phyloP scores from a whole-genome alignment of 805 yeast species.

The Wickerhamiella parazyma region DNA sequence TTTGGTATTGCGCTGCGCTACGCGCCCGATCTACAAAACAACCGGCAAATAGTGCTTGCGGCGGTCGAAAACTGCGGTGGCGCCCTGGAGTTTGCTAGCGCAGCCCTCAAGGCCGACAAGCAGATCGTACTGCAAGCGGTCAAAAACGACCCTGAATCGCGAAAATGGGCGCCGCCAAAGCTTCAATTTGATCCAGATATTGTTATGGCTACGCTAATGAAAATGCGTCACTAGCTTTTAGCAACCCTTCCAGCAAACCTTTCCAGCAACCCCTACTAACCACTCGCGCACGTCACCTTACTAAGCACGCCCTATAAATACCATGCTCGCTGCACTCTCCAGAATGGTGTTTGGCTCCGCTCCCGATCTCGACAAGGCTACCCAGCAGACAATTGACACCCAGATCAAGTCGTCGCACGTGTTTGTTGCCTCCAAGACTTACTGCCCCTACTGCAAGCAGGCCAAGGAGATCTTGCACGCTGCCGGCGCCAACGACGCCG shows the following conservation, averaged over 20 bases:
- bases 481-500: constrained; percentile 26
- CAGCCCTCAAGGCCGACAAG: neutral
- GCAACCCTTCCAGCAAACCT: too few species aligned
- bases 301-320: neutral
- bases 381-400: constrained; percentile 33
- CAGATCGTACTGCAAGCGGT: constrained; percentile 5
- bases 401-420: constrained; percentile 52
- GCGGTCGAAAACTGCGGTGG: constrained; percentile 3
- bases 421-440: constrained; percentile 72
- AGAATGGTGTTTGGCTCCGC: neutral
- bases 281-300: too few species aligned
- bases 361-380: neutral
- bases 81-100: constrained; percentile 4
- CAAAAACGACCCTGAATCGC: neutral
- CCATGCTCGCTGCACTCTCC: neutral
- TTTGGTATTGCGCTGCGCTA: constrained; percentile 2
- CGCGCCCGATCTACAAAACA: constrained; percentile 1
- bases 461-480: constrained; percentile 33
- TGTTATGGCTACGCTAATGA: neutral
- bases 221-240: neutral
- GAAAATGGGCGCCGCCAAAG: neutral
- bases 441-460: constrained; percentile 47
- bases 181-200: constrained; percentile 1
- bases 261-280: too few species aligned
- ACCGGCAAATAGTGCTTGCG: neutral